A percentile compares a stretch with the other conserved stretches of the same genome.
Conservation (phyloP, 2,329 filamentous ascomycete species). For the Phialemoniopsis sp. region DNA sequence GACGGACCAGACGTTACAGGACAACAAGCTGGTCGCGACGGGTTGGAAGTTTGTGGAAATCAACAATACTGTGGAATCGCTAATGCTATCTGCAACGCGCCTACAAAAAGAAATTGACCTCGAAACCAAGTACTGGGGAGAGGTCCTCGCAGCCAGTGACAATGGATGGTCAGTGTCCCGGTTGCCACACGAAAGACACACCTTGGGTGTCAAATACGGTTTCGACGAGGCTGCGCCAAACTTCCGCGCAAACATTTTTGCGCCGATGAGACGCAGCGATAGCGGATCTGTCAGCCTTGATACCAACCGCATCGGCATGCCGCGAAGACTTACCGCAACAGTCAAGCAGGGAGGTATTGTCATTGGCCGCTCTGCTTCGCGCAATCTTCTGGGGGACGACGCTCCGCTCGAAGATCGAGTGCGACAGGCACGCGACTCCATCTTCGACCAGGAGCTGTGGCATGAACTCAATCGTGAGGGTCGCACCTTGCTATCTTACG, state of each 20-base stretch:
- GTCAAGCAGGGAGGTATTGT: constrained; percentile 54
- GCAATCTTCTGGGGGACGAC: constrained; percentile 50
- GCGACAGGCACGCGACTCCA: constrained; percentile 70
- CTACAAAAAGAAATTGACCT: constrained; percentile 72
- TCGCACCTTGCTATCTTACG: constrained; percentile 65
- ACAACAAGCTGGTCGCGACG: constrained; percentile 52
- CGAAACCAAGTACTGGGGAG: constrained; percentile 86
- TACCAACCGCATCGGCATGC: constrained; percentile 46
- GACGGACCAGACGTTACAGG: constrained; percentile 44
- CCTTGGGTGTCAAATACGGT: constrained; percentile 82
- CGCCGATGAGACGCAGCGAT: constrained; percentile 68
- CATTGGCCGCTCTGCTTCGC: constrained; percentile 51
- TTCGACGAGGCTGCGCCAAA: constrained; percentile 69
- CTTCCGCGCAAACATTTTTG: constrained; percentile 69
- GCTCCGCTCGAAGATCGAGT: constrained; percentile 64
- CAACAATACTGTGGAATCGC: constrained; percentile 67
- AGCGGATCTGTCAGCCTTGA: constrained; percentile 76
- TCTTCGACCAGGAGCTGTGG: constrained; percentile 84
- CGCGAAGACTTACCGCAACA: constrained; percentile 61
- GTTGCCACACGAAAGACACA: constrained; percentile 67
- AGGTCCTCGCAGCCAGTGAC: constrained; percentile 75
- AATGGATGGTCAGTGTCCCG: constrained; percentile 84
- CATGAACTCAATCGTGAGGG: constrained; percentile 84
- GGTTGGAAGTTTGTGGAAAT: constrained; percentile 80
- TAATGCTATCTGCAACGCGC: constrained; percentile 67